Percentiles rank a stretch among this genome's conserved stretches.
Conservation (phyloP, 1,284 basidiomycete genomes). For the Marasmius fiardii region DNA sequence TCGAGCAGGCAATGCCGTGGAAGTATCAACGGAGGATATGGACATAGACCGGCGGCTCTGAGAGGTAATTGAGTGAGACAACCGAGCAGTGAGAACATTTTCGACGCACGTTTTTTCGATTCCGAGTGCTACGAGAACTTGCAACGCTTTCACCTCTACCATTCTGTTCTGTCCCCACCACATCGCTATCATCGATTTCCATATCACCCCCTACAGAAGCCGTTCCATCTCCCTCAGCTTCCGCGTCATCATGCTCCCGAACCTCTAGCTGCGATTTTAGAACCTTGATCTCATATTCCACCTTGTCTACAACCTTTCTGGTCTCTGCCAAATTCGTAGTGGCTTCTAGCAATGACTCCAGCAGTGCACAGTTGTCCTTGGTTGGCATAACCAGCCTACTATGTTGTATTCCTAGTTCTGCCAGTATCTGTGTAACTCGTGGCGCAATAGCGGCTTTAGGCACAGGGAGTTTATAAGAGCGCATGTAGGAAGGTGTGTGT, state of each 20-base stretch:
- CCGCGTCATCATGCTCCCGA: conserved; percentile 32
- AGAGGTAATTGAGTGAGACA: not conserved
- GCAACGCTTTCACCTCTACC: conserved; percentile 63
- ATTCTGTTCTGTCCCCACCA: conserved; percentile 42
- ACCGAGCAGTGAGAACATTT: conserved; percentile 1
- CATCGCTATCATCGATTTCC: conserved; percentile 34
- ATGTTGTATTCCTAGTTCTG: conserved; percentile 74
- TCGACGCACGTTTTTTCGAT: conserved; percentile 54
- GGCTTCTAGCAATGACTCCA: conserved; percentile 73
- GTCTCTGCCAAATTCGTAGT: conserved; percentile 76
- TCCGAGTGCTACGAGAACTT: conserved; percentile 55
- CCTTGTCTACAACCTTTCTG: conserved; percentile 84
- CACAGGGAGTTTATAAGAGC: conserved; percentile 77
- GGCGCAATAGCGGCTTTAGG: conserved; percentile 74
- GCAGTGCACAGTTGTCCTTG: conserved; percentile 65
- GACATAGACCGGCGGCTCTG: conserved; percentile 61
- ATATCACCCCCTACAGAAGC: conserved; percentile 23
- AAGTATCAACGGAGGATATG: conserved; percentile 64
- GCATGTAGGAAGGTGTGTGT: conserved; percentile 75
- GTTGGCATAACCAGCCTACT: conserved; percentile 90
- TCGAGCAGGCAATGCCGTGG: conserved; percentile 44
- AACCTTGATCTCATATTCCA: conserved; percentile 79
- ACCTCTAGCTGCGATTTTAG: conserved; percentile 66
- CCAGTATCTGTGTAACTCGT: conserved; percentile 70
- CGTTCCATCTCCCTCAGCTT: conserved; percentile 28